Evolutionary conservation across 148 eudicot species (phyloP).

Genomic region (Beta vulgaris): DNA sequence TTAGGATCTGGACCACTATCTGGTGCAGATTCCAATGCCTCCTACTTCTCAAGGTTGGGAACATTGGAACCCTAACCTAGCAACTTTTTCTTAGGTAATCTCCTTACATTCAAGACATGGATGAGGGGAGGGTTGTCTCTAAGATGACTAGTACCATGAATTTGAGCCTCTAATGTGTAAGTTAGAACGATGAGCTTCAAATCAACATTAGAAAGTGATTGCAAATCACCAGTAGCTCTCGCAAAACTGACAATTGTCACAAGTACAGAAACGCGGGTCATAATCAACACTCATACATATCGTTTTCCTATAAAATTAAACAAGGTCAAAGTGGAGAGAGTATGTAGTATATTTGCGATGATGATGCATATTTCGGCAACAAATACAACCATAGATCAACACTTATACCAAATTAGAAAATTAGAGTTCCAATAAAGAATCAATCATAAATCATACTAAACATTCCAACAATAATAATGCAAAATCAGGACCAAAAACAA

Average conservation of each 20-base stretch:
- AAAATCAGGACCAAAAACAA: no score
- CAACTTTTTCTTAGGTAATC: slow-evolving; percentile 86
- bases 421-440: not conserved
- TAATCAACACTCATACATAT: not conserved
- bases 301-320: no score
- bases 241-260: slow-evolving; percentile 77
- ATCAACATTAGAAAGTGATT: slow-evolving; percentile 94
- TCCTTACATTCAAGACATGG: slow-evolving; percentile 67
- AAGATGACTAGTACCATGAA: slow-evolving; percentile 78
- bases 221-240: slow-evolving; percentile 93
- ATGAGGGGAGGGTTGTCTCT: slow-evolving; percentile 83
- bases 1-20: slow-evolving; percentile 36
- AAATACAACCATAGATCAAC: not conserved
- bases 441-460: not conserved
- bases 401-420: not conserved
- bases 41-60: slow-evolving; percentile 90
- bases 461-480: no score
- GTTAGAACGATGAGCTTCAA: slow-evolving; percentile 92
- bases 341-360: no score
- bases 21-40: slow-evolving; percentile 58
- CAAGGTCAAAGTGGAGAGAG: no score
- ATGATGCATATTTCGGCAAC: not conserved
- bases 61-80: slow-evolving; percentile 99
- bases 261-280: slow-evolving; percentile 3
- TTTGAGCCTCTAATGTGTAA: slow-evolving; percentile 80